A percentile compares a stretch with the other conserved stretches of the same genome.
phyloP scores from a whole-genome alignment of 805 yeast genomes.

The Yarrowia alimentaria region DNA sequence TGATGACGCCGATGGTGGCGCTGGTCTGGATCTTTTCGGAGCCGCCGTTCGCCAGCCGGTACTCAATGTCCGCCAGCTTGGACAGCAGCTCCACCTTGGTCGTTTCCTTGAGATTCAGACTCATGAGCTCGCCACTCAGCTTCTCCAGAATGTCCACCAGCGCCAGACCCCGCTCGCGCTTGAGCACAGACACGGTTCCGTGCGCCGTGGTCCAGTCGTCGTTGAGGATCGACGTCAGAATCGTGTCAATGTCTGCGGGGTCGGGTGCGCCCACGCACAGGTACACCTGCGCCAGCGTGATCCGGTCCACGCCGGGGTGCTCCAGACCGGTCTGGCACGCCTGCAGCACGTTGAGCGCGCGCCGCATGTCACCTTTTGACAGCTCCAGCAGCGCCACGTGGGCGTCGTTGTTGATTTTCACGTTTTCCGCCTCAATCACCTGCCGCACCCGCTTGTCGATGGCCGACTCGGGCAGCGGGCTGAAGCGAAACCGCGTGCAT shows the following conservation, averaged over 20 bases:
- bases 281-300: conserved; percentile 53
- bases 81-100: conserved; percentile 65
- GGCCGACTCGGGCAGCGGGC: conserved; percentile 70
- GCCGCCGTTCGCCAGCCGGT: conserved; percentile 88
- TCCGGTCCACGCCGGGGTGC: conserved; percentile 48
- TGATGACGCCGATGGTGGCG: conserved; percentile 85
- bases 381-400: conserved; percentile 62
- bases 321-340: conserved; percentile 80
- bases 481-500: conserved; percentile 91
- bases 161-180: conserved; percentile 79
- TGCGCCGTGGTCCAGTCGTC: conserved; percentile 86
- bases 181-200: conserved; percentile 61
- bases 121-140: conserved; percentile 65
- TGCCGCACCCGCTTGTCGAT: conserved; percentile 63
- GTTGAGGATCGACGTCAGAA: conserved; percentile 71
- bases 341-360: conserved; percentile 88
- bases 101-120: conserved; percentile 59
- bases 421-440: conserved; percentile 67
- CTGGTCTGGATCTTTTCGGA: conserved; percentile 85
- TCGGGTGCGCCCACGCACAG: conserved; percentile 96
- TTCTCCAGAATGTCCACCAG: conserved; percentile 80
- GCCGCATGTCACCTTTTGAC: conserved; percentile 95
- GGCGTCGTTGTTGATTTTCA: conserved; percentile 60
- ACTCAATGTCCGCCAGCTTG: conserved; percentile 84
- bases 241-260: conserved; percentile 75